Base-by-base conservation (phyloP, 108 stramenopile species). In the Schizochytrium sp. region DNA sequence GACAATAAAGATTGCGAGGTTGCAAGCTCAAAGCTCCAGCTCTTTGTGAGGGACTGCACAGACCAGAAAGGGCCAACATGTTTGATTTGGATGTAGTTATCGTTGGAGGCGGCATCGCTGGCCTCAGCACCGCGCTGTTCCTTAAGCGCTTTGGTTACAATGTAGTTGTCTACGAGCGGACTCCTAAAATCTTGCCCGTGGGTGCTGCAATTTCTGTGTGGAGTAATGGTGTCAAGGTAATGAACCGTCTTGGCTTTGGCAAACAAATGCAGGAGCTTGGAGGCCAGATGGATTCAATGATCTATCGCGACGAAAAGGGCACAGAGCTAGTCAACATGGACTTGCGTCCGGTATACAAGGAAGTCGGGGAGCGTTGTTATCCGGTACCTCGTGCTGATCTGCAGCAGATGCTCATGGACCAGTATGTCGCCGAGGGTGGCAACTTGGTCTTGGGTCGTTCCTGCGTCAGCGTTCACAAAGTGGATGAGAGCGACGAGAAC, bases 191-290 rank as follows among this genome's bases (percentile, higher is more conserved):
- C 53, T 42, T 83, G 76, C 76, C 76, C 53, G 76, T 83, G 76
- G 76, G 76, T n/a, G 76, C 76, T 5, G 76, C 76, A n/a, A 83
- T 83, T 53, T 83, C 76, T 10, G 76, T 83, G 50, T 83, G 76
- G 76, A 83, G 76, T 53, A 83, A 83, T 40, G 76, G 76, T n/a
- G 76, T 83, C 76, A 83, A 83, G 53, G 76, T 83, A 5, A 49
- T 83, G 50, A 83, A 83, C 53, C 19, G 76, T n/a, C 76, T 83
- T 28, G 76, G 76, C 10, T 55, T 83, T 28, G 76, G 76, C 0
- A 83, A 83, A 3, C 17, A 83, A 55, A 55, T 83, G 50, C 49
- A n/a, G 5, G 50, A 55, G 50, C 76, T 83, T 42, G 76, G 76
- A 17, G 76, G 76, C 50, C 76, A 83, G 53, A 83, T 83, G 76